Evolutionary conservation across 306 rosid species (phyloP), one percentile per base, ranked within the genome.

Genomic region (Argentina anserina): DNA sequence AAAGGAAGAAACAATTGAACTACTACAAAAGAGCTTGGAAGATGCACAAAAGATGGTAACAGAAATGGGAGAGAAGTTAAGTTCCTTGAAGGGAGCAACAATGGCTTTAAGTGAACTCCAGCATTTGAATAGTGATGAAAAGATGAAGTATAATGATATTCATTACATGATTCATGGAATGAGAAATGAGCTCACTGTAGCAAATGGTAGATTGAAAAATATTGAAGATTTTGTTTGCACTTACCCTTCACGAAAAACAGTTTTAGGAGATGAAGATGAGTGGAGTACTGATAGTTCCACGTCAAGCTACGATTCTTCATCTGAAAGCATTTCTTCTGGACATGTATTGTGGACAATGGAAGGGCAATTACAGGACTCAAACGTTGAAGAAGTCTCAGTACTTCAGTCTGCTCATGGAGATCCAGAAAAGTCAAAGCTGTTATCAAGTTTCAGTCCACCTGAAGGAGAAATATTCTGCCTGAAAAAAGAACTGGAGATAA

Each of bases 1-100:
- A 84, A 94, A 91, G 86, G 97, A 94, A 83, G 96, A 91, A 86
- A 85, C 89, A 77, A 86, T 94, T 82, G 81, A 78, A 74, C 80
- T 84, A 50, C 84, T 94, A 47, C 82, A 86, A 62, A 80, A 82
- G 77, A 89, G 91, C 82, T 84, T 91, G 92, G 89, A 89, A 84
- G 89, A 88, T 76, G 96, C 97, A 42, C 97, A 80, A 46, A 83
- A 69, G 40, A 79, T 84, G 91, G 83, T 85, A 56, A 45, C 60
- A 75, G 97, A 88, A 62, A 81, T 91, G 98, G 92, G 82, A 81
- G 70, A 80, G 78, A 94, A 91, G 82, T 42, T 94, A 73, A 80
- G 79, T 80, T 87, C 94, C 63, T 86, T 94, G 77, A 93, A 81
- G 81, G 94, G 87, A 73, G 98, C 88, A 72, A 81, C 95, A 55